Base-by-base conservation (phyloP, 768 basidiomycete genomes). In the Lactarius pseudohatsudake region DNA sequence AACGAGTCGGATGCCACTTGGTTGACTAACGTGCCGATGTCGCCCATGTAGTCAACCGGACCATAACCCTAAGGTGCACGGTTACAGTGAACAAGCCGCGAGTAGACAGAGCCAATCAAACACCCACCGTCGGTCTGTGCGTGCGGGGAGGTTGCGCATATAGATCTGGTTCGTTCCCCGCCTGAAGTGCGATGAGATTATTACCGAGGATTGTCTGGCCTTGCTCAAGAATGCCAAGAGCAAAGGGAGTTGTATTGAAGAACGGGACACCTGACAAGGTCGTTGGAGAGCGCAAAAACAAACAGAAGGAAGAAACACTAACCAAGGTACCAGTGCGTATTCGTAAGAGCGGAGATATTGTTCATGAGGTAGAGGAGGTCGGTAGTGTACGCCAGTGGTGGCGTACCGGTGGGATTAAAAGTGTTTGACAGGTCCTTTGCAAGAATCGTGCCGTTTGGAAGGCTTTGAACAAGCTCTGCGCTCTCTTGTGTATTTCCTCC, bases 401-500 rank as follows among this genome's bases (percentile, higher is more conserved):
- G 86, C 20, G 91, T 93, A 55, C 82, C 79, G 2, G 88, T 91
- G 83, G 82, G 81, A 69, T 82, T 82, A 3, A 74, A 70, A 3
- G 72, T 66, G 5, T 71, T 71, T 11, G 70, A 64, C 0, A 72
- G 65, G 62, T 79, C 78, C 74, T 90, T 91, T 57, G 82, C 77
- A 30, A 90, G 76, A 28, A 81, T 81, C 11, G 76, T 70, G 26
- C 79, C 79, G 57, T 85, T 80, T 0, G 82, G 73, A 9, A 86
- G 81, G 41, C 76, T 79, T 56, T 78, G 77, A 10, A 85, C 85
- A 66, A 85, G 74, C 4, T 76, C 75, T 7, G 79, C 87, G 3
- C 79, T 82, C 63, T 94, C 92, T 73, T 93, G 92, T 0, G 88
- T 87, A 75, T 93, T 93, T 56, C 91, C 91, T 30, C 92, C 91